phyloP scores from a whole-genome alignment of 345 rosid species.

The Salix koriyanagi region DNA sequence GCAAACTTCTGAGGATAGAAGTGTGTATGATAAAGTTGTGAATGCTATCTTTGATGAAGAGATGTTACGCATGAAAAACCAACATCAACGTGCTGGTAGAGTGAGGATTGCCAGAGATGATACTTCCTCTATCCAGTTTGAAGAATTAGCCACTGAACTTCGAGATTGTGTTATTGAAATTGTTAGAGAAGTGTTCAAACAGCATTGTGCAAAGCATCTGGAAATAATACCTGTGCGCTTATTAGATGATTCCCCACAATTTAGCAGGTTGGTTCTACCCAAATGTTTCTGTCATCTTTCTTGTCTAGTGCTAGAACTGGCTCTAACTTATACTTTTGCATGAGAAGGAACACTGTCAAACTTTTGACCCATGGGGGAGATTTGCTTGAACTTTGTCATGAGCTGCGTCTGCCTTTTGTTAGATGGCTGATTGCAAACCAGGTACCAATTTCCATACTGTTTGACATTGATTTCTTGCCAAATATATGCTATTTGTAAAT shows the following conservation, averaged over 20 bases:
- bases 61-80: constrained; percentile 43
- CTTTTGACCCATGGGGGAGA: constrained; percentile 89
- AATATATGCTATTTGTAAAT: neutral
- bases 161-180: constrained; percentile 76
- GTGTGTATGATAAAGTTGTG: constrained; percentile 79
- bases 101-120: constrained; percentile 34
- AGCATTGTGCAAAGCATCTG: constrained; percentile 80
- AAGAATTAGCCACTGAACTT: constrained; percentile 63
- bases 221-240: constrained; percentile 69
- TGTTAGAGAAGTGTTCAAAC: constrained; percentile 74
- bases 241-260: constrained; percentile 55
- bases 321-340: constrained; percentile 30
- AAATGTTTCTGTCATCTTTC: constrained; percentile 5
- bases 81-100: constrained; percentile 42
- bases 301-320: constrained; percentile 14
- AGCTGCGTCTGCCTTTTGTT: constrained; percentile 82
- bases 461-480: neutral
- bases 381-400: constrained; percentile 85
- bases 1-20: constrained; percentile 83
- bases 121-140: constrained; percentile 46
- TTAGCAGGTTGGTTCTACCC: constrained; percentile 47
- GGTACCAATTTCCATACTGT: constrained; percentile 37
- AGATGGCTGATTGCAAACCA: constrained; percentile 62
- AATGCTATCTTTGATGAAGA: constrained; percentile 79
- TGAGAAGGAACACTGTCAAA: constrained; percentile 75